A percentile compares a stretch with the other conserved stretches of the same genome.
Evolutionary conservation across 129 eudicot genomes (phyloP).

Genomic region (Flaveria bidentis): DNA sequence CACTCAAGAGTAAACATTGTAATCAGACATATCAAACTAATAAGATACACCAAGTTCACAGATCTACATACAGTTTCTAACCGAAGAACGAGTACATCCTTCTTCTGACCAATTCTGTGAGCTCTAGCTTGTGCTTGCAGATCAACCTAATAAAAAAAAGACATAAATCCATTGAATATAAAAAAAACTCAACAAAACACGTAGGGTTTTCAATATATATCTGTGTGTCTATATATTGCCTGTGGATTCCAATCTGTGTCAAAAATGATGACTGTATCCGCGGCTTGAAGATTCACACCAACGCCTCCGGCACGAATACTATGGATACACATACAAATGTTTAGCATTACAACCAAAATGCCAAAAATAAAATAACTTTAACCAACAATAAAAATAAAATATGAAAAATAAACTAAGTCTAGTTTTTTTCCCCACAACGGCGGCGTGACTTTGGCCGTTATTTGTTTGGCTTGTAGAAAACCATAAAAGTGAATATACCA

Average conservation of each 20-base stretch:
- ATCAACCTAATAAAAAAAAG: constrained; percentile 64
- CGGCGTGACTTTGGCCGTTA: too few species aligned
- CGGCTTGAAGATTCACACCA: constrained; percentile 99
- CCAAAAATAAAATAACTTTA: background rate
- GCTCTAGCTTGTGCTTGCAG: constrained; percentile 99
- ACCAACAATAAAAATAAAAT: background rate
- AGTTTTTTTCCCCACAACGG: too few species aligned
- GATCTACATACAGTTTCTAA: constrained; percentile 74
- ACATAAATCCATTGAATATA: constrained; percentile 17
- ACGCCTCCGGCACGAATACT: constrained; percentile 99
- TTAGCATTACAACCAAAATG: constrained; percentile 24
- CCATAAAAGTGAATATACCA: too few species aligned
- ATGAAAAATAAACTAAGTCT: background rate
- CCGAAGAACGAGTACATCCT: constrained; percentile 97
- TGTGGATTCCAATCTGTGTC: constrained; percentile 99
- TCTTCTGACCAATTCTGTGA: constrained; percentile 99
- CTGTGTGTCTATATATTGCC: constrained; percentile 42
- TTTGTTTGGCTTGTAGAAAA: too few species aligned
- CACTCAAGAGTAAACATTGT: background rate
- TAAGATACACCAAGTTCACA: constrained; percentile 11
- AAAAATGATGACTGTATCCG: constrained; percentile 97
- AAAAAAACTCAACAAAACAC: background rate
- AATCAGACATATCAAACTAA: background rate
- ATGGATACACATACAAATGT: constrained; percentile 16
- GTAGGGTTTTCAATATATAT: background rate